Base-by-base conservation (phyloP, 306 rosid species). In the Hippophae tibetana region DNA sequence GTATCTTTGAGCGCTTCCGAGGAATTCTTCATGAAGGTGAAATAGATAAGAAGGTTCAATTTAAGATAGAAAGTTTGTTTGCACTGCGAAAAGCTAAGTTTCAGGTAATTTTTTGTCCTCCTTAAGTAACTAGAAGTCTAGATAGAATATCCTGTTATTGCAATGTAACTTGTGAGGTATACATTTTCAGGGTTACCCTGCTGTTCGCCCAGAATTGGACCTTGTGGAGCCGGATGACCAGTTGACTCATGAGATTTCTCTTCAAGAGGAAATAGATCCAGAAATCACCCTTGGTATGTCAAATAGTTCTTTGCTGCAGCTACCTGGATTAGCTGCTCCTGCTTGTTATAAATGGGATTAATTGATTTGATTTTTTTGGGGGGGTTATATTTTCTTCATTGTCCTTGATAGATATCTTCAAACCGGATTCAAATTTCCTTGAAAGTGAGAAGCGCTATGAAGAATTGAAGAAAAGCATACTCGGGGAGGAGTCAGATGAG, bases 11-110 rank as follows among this genome's bases (percentile, higher is more conserved):
- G 84, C 93, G 99, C 7, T 92, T 92, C 57, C 95, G 90, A 43
- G 95, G 96, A 76, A 92, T 92, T 84, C 96, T 92, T 61, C 95
- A 92, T 62, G 98, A 92, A 74, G 99, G 95, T 51, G 95, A 92
- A 77, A 92, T 88, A 51, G 96, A 86, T 77, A 92, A 85, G 65
- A 78, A 93, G 65, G 99, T 88, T 61, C 89, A 80, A 61, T 82
- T 76, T 73, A 72, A 84, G 42, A 87, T 87, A 55, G 95, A 84
- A 78, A 83, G 92, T 58, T 66, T 87, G 45, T 84, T 84, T 80
- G 87, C 89, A 10, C 68, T 78, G 44, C 76, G 87, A 62, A 84
- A 82, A 77, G 87, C 87, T 5, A 84, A 82, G 77, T 87, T 84
- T 64, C 64, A 76, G 74, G 81, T 47, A 9, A 47, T 9, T 44